Conservation (phyloP, 1,284 basidiomycete species). For the Coniophora puteana region DNA sequence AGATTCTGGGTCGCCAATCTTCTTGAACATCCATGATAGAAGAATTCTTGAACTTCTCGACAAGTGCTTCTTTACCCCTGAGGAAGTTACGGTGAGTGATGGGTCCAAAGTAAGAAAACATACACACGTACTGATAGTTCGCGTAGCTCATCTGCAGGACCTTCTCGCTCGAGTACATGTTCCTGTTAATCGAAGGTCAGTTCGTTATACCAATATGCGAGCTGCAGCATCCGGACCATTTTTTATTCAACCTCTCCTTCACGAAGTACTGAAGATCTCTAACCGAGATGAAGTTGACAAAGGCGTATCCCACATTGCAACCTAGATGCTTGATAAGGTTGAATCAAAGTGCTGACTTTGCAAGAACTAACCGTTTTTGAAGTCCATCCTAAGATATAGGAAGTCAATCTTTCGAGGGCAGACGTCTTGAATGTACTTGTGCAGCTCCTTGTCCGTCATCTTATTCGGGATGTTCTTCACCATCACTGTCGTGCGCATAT, state of each 20-base stretch:
- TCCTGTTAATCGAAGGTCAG: slow-evolving; percentile 45
- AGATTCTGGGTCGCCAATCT: slow-evolving; percentile 81
- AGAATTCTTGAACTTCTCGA: slow-evolving; percentile 85
- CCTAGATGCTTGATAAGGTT: slow-evolving; percentile 37
- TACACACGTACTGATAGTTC: slow-evolving; percentile 68
- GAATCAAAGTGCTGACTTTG: slow-evolving; percentile 16
- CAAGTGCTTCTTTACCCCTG: slow-evolving; percentile 81
- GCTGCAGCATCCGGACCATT: slow-evolving; percentile 47
- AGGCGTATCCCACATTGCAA: slow-evolving; percentile 85
- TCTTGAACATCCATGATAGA: slow-evolving; percentile 81
- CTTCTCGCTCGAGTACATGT: slow-evolving; percentile 86
- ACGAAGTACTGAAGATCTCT: slow-evolving; percentile 75
- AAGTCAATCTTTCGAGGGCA: slow-evolving; percentile 75
- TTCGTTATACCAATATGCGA: slow-evolving; percentile 1
- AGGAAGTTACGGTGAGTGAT: slow-evolving; percentile 8
- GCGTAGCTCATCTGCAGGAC: slow-evolving; percentile 85
- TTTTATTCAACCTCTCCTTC: slow-evolving; percentile 65
- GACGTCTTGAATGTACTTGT: slow-evolving; percentile 64
- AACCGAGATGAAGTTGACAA: slow-evolving; percentile 82
- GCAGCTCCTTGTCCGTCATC: slow-evolving; percentile 75
- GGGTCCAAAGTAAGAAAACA: slow-evolving; percentile 4
- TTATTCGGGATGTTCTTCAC: slow-evolving; percentile 89
- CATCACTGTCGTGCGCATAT: slow-evolving; percentile 84
- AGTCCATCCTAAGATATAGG: slow-evolving; percentile 83
- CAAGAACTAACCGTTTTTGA: slow-evolving; percentile 74